Evolutionary conservation across 225 moss, liverwort and hornwort species (phyloP), one percentile per base, ranked within the genome.

Genomic region (Neckera pumila): DNA sequence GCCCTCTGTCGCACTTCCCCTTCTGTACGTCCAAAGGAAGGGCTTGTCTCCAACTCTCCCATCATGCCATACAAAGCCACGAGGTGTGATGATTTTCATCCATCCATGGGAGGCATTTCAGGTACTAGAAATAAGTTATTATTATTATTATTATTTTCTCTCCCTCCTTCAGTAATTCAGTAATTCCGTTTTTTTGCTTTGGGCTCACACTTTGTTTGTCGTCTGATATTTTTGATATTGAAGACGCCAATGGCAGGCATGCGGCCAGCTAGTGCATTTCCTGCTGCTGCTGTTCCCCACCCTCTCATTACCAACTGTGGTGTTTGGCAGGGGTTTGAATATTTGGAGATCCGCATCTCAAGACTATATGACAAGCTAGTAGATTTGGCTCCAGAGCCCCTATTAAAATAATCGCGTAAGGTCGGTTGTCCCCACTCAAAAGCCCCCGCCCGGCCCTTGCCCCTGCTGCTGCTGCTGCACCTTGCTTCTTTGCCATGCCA

Each of bases 301-400:
- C 84, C 87, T 89, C 91, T 89, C 91, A 89, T 80, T 36, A 91
- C 87, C 87, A 91, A 89, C 87, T 89, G 85, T 85, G 63, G 6
- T 76, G 31, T 31, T 49, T 76, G 87, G 87, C 89, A 91, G 85
- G 89, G 45, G 89, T 87, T 91, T 89, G 89, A 91, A 91, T 87
- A 91, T 89, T 91, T 89, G 91, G 81, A 91, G 91, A 91, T 87
- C 84, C 62, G 57, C 85, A 91, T 91, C 89, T 89, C 89, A 84
- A 87, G 89, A 81, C 87, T 91, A 91, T 45, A 87, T 76, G 89
- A 87, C 91, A 91, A 91, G 84, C 77, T 47, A 38, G 87, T 89
- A 89, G 91, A 91, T 89, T 91, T 89, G 87, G 54, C 60, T 45
- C 13, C 80, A 91, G 87, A 84, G 51, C 80, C 13, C 9, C 33